Evolutionary conservation across 768 basidiomycete genomes (phyloP).

Genomic region (Kwoniella sp.): DNA sequence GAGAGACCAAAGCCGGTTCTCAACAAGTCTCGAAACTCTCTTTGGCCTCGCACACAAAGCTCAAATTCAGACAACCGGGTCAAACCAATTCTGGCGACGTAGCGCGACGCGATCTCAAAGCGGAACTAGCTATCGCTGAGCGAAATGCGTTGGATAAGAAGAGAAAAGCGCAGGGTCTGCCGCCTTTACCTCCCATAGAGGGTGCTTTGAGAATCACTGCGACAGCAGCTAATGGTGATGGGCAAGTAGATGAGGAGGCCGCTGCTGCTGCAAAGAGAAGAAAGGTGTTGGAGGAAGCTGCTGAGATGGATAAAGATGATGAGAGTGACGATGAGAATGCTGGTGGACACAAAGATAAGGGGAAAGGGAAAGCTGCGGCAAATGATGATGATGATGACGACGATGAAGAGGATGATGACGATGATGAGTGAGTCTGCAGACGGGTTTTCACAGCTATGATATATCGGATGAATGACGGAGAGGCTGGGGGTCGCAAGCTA

Average conservation of each 20-base stretch:
- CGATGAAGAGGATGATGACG: constrained; percentile 53
- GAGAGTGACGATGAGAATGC: constrained; percentile 62
- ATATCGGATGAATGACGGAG: constrained; percentile 7
- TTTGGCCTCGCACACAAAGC: constrained; percentile 92
- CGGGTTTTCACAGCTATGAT: neutral
- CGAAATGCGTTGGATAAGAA: constrained; percentile 86
- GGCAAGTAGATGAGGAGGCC: constrained; percentile 59
- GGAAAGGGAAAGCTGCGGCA: constrained; percentile 55
- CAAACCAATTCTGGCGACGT: constrained; percentile 82
- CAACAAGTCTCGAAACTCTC: constrained; percentile 90
- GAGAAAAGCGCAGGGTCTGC: constrained; percentile 79
- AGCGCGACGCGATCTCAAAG: constrained; percentile 73
- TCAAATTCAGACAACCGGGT: constrained; percentile 95
- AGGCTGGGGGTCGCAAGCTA: too few relatives aligned
- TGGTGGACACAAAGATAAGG: constrained; percentile 54
- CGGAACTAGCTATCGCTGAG: constrained; percentile 82
- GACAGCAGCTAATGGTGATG: constrained; percentile 55
- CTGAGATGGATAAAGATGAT: constrained; percentile 88
- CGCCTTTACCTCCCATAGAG: constrained; percentile 50
- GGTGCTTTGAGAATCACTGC: constrained; percentile 59
- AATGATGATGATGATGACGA: constrained; percentile 52
- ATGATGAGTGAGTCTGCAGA: constrained; percentile 25
- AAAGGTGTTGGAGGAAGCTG: constrained; percentile 80
- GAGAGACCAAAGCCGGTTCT: constrained; percentile 87
- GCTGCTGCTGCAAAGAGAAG: constrained; percentile 74